Base-by-base conservation (phyloP, 2,329 filamentous ascomycete species). In the Claviceps sp. region DNA sequence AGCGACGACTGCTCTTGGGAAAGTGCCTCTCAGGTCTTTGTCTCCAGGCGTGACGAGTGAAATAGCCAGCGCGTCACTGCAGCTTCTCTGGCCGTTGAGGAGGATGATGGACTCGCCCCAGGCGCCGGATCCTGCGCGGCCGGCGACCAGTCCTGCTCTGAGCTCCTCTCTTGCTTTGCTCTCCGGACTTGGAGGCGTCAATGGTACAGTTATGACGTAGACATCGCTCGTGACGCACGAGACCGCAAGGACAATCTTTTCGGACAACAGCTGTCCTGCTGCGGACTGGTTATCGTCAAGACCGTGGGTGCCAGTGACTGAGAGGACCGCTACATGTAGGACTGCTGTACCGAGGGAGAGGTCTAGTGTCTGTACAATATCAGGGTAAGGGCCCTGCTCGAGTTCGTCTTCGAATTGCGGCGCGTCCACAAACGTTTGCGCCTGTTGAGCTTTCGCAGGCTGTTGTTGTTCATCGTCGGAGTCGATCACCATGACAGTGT, bases 401-500 rank as follows among this genome's bases (percentile, higher is more conserved):
- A 69, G 61, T 4, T 66, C 66, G 9, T 78, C 76, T 54, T 81
- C 77, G 53, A 83, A 83, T 53, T 79, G 71, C 7, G 79, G 76
- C 52, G 73, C 74, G 59, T 82, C 77, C 51, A 75, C 71, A 52
- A 67, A 71, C n/a, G 62, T 61, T 11, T 59, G 56, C 38, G 58
- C 47, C 44, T 55, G 55, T 55, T 65, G 58, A 48, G 65, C 56
- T 49, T 70, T 66, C 17, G 66, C 53, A 2, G 68, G 56, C 2
- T 66, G 60, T 29, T 72, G 60, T 29, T 72, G 72, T 34, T 82
- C 79, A 7, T 81, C 78, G 57, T 83, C 80, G 1, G 78, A 82
- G 59, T 83, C 80, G 50, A 83, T 73, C 16, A 82, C 71, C 74
- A 83, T 82, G 29, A 83, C 71, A 4, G 73, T 68, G 59, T 80